Conservation (phyloP, 805 yeast species). For the Yamadazyma nakazawae region DNA sequence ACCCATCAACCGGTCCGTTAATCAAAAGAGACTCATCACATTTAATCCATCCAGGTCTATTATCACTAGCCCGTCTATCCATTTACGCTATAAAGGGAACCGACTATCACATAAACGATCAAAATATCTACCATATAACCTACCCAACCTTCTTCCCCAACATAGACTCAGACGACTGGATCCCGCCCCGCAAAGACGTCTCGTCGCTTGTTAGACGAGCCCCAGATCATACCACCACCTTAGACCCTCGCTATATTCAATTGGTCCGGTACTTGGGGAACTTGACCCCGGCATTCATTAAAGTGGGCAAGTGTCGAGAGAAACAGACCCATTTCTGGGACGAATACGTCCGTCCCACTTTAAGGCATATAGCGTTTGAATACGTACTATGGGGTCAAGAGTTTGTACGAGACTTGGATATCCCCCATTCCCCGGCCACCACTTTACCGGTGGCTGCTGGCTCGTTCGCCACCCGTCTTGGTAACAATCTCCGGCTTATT, state of each 20-base stretch:
- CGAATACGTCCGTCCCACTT: constrained; percentile 25
- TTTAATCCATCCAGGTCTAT: constrained; percentile 34
- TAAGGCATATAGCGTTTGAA: constrained; percentile 30
- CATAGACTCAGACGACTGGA: constrained; percentile 41
- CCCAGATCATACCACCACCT: background rate
- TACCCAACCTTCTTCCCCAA: constrained; percentile 45
- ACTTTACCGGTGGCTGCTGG: background rate
- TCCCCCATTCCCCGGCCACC: background rate
- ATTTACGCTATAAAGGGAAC: constrained; percentile 41
- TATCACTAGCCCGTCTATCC: constrained; percentile 37
- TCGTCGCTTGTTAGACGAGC: background rate
- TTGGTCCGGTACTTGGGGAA: background rate
- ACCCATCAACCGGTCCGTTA: background rate
- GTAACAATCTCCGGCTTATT: background rate
- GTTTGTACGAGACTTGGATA: background rate
- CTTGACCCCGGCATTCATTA: background rate
- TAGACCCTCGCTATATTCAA: background rate
- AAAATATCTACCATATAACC: constrained; percentile 40
- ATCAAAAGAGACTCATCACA: background rate
- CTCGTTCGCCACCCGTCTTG: constrained; percentile 9
- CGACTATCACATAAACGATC: constrained; percentile 34
- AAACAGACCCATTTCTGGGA: constrained; percentile 24
- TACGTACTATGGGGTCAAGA: constrained; percentile 14
- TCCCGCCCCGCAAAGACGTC: constrained; percentile 17
- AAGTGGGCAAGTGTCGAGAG: background rate